Conservation (phyloP, 2,329 filamentous ascomycete genomes). For the Pseudogymnoascus sp. region DNA sequence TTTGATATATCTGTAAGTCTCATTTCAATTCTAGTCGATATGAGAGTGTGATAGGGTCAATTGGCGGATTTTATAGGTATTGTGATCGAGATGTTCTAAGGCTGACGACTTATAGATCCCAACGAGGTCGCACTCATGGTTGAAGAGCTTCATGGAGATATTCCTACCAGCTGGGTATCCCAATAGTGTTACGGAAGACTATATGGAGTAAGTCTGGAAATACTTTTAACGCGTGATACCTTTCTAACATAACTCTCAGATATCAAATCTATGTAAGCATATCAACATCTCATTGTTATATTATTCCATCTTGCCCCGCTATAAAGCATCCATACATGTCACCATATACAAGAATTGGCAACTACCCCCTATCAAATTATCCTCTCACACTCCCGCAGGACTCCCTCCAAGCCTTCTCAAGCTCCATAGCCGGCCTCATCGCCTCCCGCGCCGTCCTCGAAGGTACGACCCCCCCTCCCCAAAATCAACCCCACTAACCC, state of each 20-base stretch:
- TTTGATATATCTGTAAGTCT: neutral
- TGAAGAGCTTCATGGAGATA: constrained; percentile 40
- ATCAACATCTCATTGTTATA: neutral
- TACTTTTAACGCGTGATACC: neutral
- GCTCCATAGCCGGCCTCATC: constrained; percentile 55
- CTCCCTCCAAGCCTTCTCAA: constrained; percentile 57
- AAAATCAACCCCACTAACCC: constrained; percentile 9
- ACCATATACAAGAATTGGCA: neutral
- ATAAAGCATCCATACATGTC: neutral
- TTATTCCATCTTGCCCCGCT: neutral
- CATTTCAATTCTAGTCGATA: neutral
- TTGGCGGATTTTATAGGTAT: neutral
- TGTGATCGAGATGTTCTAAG: too few relatives aligned
- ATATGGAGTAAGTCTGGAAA: constrained; percentile 46
- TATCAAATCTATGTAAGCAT: constrained; percentile 58
- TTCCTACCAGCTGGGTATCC: constrained; percentile 64
- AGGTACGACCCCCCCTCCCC: constrained; percentile 34
- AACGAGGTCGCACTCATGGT: neutral
- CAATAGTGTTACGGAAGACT: constrained; percentile 62
- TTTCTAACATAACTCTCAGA: constrained; percentile 30
- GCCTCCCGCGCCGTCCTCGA: constrained; percentile 60
- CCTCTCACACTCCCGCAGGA: constrained; percentile 32
- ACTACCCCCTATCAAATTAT: neutral
- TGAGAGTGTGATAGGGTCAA: neutral
- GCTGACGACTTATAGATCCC: neutral